These are phyloP conservation scores for Crassisporium funariophilum DNA, from an alignment of 768 basidiomycete species.

Conservation along the genomic window DNA sequence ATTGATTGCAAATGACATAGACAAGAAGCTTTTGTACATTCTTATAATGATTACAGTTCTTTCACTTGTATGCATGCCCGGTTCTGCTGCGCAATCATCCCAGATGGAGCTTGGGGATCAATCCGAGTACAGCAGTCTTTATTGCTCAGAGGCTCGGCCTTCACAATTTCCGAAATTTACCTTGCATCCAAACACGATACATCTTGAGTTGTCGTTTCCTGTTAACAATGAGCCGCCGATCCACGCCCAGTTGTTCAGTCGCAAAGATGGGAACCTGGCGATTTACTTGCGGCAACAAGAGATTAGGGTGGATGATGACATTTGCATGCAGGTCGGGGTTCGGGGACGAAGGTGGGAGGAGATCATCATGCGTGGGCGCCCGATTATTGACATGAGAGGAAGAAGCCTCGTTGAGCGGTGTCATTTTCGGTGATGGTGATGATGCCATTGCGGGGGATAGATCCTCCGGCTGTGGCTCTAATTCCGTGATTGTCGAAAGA, in stretches of 20 bases:
- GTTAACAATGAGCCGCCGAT: conserved; percentile 89
- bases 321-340: conserved; percentile 6
- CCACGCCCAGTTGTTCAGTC: conserved; percentile 86
- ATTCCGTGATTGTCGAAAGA: no score
- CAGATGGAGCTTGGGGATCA: background rate
- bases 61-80: no score
- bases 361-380: conserved; percentile 1
- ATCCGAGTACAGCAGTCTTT: no score
- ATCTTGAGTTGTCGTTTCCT: conserved; percentile 94
- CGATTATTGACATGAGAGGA: no score
- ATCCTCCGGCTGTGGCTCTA: no score
- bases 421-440: conserved; percentile 9
- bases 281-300: conserved; percentile 33
- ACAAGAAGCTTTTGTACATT: background rate
- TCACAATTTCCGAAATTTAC: conserved; percentile 64
- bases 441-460: no score
- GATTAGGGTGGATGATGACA: conserved; percentile 44
- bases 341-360: background rate
- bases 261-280: conserved; percentile 67
- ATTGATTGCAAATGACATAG: background rate
- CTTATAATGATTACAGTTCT: background rate
- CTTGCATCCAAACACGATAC: conserved; percentile 97
- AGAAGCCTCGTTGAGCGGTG: no score
- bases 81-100: background rate
- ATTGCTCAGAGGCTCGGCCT: background rate